Conservation (phyloP, 805 yeast genomes). For the Yarrowia bubula region DNA sequence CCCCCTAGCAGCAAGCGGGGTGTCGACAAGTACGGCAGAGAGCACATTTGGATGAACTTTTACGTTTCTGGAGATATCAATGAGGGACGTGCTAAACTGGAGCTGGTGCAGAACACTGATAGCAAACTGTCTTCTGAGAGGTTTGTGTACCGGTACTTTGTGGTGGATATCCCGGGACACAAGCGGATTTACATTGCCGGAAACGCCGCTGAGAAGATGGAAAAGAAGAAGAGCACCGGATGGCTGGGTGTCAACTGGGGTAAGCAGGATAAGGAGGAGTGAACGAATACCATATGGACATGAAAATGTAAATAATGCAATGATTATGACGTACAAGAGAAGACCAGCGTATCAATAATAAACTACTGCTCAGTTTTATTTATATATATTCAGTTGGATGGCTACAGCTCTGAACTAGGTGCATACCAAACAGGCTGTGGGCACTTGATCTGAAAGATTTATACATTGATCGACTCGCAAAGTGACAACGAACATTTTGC, state of each 20-base stretch:
- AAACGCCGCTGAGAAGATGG: constrained; percentile 33
- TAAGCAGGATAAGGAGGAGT: constrained; percentile 51
- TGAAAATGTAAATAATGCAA: constrained; percentile 10
- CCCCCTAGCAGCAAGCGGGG: constrained; percentile 65
- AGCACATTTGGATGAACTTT: constrained; percentile 79
- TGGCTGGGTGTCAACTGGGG: constrained; percentile 88
- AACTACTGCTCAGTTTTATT: too few species aligned
- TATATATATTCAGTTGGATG: too few species aligned
- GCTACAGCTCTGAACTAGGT: too few species aligned
- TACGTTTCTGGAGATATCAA: constrained; percentile 71
- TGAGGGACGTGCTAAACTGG: constrained; percentile 72
- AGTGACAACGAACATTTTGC: too few species aligned
- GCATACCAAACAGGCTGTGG: too few species aligned
- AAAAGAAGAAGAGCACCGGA: constrained; percentile 46
- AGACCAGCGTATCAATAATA: too few species aligned
- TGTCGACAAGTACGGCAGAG: constrained; percentile 71
- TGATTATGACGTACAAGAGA: neutral
- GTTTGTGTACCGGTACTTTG: constrained; percentile 65
- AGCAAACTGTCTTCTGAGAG: constrained; percentile 9
- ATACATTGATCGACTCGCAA: too few species aligned
- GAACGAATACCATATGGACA: neutral
- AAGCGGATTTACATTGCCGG: constrained; percentile 57
- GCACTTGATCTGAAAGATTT: too few species aligned
- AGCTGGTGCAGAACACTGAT: constrained; percentile 50
- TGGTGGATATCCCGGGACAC: constrained; percentile 71